A percentile compares a stretch with the other conserved stretches of the same genome.
These are phyloP conservation scores for Linum usitatissimum DNA, from an alignment of 345 rosid species.

Conservation along the genomic window DNA sequence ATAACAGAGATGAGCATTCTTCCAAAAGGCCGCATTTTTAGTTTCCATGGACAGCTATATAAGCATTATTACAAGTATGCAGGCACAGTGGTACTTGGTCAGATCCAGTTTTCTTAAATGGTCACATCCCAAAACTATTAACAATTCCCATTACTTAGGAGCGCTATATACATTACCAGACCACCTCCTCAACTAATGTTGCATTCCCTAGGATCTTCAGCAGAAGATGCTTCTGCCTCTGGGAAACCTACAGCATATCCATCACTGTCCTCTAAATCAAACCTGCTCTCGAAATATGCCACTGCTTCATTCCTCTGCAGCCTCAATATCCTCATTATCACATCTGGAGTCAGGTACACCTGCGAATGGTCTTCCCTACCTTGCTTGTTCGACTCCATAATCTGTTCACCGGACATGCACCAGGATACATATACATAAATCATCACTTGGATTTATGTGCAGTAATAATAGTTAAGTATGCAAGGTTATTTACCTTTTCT, in stretches of 20 bases:
- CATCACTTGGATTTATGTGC: neutral
- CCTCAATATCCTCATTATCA: constrained; percentile 52
- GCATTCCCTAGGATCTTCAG: constrained; percentile 12
- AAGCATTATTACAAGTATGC: no score
- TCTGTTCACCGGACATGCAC: constrained; percentile 26
- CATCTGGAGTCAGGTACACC: constrained; percentile 43
- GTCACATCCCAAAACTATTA: no score
- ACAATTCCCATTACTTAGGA: no score
- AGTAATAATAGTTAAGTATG: no score
- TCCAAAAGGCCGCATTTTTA: no score
- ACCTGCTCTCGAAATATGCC: constrained; percentile 41
- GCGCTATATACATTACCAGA: no score
- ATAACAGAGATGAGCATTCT: no score
- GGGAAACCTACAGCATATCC: constrained; percentile 19
- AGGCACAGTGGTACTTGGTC: no score
- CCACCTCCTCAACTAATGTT: neutral
- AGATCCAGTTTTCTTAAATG: no score
- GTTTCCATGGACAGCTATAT: no score
- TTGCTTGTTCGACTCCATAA: constrained; percentile 44
- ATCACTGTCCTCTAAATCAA: constrained; percentile 34
- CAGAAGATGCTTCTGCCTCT: constrained; percentile 14
- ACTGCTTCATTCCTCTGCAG: constrained; percentile 51
- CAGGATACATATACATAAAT: neutral
- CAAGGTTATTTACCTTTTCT: constrained; percentile 30
- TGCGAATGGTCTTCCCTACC: constrained; percentile 45